phyloP scores from a whole-genome alignment of 345 rosid genomes.

The Aquilaria sinensis region DNA sequence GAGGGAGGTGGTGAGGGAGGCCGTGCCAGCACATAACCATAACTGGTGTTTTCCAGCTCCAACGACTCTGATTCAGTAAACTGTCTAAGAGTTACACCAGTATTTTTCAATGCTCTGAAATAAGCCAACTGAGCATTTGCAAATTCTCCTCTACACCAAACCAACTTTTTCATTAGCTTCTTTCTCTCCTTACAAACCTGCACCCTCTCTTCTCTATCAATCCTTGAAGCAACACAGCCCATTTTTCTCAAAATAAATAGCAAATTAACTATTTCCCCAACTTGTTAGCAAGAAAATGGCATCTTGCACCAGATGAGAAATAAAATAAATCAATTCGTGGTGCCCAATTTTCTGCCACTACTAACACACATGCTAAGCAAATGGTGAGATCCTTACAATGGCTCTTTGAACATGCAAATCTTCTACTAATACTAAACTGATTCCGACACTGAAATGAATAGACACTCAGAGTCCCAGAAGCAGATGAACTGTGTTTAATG shows the following conservation, averaged over 20 bases:
- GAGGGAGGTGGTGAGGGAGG: slow-evolving; percentile 54
- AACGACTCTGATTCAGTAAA: slow-evolving; percentile 83
- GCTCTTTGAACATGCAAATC: background rate
- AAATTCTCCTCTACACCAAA: slow-evolving; percentile 63
- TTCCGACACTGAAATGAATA: no score
- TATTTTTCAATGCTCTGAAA: slow-evolving; percentile 77
- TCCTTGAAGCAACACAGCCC: slow-evolving; percentile 91
- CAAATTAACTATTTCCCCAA: background rate
- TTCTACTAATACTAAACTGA: background rate
- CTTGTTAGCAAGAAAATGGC: slow-evolving; percentile 6
- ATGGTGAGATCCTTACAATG: background rate
- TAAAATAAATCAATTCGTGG: background rate
- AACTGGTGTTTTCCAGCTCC: slow-evolving; percentile 53
- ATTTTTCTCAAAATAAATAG: slow-evolving; percentile 23
- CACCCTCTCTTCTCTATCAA: slow-evolving; percentile 74
- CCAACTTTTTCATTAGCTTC: slow-evolving; percentile 71
- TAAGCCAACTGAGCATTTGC: slow-evolving; percentile 73
- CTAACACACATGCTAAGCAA: background rate
- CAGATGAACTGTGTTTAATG: no score
- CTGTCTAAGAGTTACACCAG: slow-evolving; percentile 85
- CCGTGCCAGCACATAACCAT: slow-evolving; percentile 22
- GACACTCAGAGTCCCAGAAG: no score
- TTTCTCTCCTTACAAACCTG: slow-evolving; percentile 70
- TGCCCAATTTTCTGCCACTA: slow-evolving; percentile 4
- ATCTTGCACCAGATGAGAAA: slow-evolving; percentile 1